Percentiles rank a stretch among this genome's conserved stretches.
These are phyloP conservation scores for Kondoa subrosea DNA, from an alignment of 768 basidiomycete species.

Conservation along the genomic window DNA sequence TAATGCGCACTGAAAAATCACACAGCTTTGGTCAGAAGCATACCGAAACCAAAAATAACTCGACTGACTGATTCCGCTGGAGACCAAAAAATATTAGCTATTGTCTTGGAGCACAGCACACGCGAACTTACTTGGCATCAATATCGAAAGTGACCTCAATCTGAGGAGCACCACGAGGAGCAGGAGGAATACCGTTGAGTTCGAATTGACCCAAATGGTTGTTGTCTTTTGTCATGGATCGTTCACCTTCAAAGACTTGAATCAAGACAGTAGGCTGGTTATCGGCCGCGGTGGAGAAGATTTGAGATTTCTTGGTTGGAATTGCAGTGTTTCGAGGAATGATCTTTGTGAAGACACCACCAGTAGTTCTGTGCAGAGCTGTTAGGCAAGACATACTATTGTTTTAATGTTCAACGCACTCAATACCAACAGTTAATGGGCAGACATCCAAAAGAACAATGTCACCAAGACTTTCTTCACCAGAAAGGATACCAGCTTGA, in stretches of 20 bases:
- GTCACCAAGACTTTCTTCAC: conserved; percentile 74
- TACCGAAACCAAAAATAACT: not conserved
- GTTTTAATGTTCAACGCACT: too few relatives aligned
- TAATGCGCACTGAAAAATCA: too few relatives aligned
- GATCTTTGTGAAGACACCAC: too few relatives aligned
- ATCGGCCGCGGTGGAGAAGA: conserved; percentile 36
- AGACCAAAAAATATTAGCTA: not conserved
- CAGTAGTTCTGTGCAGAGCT: too few relatives aligned
- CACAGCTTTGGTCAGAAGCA: not conserved
- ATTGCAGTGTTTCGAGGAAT: conserved; percentile 96
- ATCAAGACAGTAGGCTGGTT: conserved; percentile 75
- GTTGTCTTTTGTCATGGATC: conserved; percentile 94
- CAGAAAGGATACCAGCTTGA: conserved; percentile 93
- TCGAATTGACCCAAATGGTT: conserved; percentile 95
- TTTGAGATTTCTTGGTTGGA: conserved; percentile 92
- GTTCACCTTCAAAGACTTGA: conserved; percentile 95
- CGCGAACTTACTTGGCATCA: conserved; percentile 38
- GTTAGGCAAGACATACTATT: too few relatives aligned
- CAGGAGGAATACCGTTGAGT: conserved; percentile 76
- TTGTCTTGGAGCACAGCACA: not conserved
- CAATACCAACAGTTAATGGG: conserved; percentile 90
- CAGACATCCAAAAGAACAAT: conserved; percentile 91
- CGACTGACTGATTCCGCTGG: not conserved
- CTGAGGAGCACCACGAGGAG: conserved; percentile 90
- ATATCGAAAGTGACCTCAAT: conserved; percentile 95